Conservation (phyloP, 1,284 basidiomycete genomes). For the Ustilago loliicola region DNA sequence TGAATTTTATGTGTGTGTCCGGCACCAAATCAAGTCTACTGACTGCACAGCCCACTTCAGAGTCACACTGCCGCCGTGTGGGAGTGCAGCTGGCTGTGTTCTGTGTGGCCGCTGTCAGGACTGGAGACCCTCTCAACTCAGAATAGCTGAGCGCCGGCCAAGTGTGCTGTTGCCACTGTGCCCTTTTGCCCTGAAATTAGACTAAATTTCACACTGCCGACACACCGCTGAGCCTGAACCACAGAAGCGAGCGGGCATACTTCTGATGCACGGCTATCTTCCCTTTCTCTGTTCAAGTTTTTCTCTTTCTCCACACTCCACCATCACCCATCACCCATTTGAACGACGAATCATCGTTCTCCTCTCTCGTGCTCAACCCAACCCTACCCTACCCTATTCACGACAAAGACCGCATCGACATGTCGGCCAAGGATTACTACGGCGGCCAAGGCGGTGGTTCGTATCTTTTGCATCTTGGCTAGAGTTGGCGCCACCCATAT, state of each 20-base stretch:
- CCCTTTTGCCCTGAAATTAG: background rate
- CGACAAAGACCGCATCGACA: constrained; percentile 9
- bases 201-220: background rate
- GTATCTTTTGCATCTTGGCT: constrained; percentile 18
- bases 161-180: background rate
- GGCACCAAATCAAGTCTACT: background rate
- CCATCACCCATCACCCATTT: background rate
- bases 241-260: too few species aligned
- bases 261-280: background rate
- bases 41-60: background rate
- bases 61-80: background rate
- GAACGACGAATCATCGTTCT: background rate
- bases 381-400: background rate
- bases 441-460: constrained; percentile 50
- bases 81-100: background rate
- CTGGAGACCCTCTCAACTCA: background rate
- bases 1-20: background rate
- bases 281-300: background rate
- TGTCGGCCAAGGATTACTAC: constrained; percentile 61
- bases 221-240: background rate
- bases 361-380: background rate
- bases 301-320: constrained; percentile 8
- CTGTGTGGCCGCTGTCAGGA: background rate
- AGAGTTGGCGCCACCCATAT: constrained; percentile 9
- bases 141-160: constrained; percentile 1